Evolutionary conservation across 2,329 filamentous ascomycete genomes (phyloP), one percentile per base, ranked within the genome.

Genomic region (Diatrype stigma): DNA sequence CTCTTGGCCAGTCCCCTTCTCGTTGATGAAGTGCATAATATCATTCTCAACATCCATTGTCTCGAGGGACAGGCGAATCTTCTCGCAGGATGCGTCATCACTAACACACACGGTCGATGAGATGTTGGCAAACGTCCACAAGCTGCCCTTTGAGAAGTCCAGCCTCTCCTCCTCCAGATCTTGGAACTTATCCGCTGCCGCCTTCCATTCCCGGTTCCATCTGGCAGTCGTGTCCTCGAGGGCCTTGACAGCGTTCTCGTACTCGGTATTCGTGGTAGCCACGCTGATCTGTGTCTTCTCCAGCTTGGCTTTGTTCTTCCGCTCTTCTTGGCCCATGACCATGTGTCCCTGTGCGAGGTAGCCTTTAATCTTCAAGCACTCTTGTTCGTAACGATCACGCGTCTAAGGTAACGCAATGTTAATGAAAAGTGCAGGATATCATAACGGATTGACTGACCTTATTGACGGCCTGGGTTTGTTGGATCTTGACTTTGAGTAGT

Each of bases 281-380:
- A 99, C 81, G 63, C 92, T 95, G 62, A 96, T 94, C 68, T 99
- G 94, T 1, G 94, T 97, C 80, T 99, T 99, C 70, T 99, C 94
- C 42, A 99, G 81, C 72, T 96, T 97, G 21, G 93, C 92, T 73
- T 99, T 99, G 71, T 99, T 99, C 73, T 96, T 96, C 26, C 94
- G 85, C 74, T 99, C 94, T 68, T 99, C 94, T 63, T 99, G 94
- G 14, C 94, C 94, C 94, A 99, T 99, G 51, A 99, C 94, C 94
- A 99, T 99, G 68, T 99, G 95, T 10, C 94, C 94, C 71, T 99
- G 94, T 3, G 95, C 94, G 4, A 99, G 82, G 66, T 99, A 99
- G 37, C 94, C 94, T 72, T 99, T 99, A 69, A 99, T 97, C 68
- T 96, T 94, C 42, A 99, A 78, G 67, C 93, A 97, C 62, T 99